These are phyloP conservation scores for Fusarium beomiforme DNA, from an alignment of 2,329 filamentous ascomycete species.

Conservation along the genomic window DNA sequence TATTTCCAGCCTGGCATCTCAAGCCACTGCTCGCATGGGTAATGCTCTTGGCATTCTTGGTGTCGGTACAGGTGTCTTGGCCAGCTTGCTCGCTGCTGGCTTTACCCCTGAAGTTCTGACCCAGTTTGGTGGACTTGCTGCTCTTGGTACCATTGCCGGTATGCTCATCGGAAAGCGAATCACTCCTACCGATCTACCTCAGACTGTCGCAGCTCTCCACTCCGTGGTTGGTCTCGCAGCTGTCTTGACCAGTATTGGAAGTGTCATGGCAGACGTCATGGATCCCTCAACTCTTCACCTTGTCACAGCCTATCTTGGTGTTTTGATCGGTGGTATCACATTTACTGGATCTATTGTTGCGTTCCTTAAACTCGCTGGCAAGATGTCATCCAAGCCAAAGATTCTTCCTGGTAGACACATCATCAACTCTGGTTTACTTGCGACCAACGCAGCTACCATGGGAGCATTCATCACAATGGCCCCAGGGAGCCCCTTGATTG, in stretches of 20 bases:
- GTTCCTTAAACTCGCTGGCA: conserved; percentile 85
- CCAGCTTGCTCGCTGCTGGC: conserved; percentile 82
- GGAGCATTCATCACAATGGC: conserved; percentile 84
- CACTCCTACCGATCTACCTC: conserved; percentile 86
- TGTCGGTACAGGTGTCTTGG: conserved; percentile 83
- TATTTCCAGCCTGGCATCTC: conserved; percentile 82
- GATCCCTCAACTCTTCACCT: conserved; percentile 82
- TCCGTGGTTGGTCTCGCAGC: conserved; percentile 91
- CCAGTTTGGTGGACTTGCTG: conserved; percentile 82
- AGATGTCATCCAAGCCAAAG: conserved; percentile 81
- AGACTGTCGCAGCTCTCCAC: conserved; percentile 89
- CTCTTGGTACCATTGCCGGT: conserved; percentile 73
- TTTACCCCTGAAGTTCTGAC: conserved; percentile 81
- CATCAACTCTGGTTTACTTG: conserved; percentile 79
- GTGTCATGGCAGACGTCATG: conserved; percentile 78
- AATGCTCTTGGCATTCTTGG: conserved; percentile 89
- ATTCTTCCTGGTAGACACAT: conserved; percentile 78
- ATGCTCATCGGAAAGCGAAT: conserved; percentile 86
- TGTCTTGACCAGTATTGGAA: conserved; percentile 88
- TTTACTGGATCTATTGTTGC: conserved; percentile 93
- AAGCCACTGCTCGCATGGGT: conserved; percentile 83
- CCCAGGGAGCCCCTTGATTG: conserved; percentile 80
- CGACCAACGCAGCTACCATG: conserved; percentile 83
- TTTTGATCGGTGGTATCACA: conserved; percentile 87
- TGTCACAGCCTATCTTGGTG: conserved; percentile 86